A percentile compares a stretch with the other conserved stretches of the same genome.
These are phyloP conservation scores for Leccinum fibrillosum DNA, from an alignment of 768 basidiomycete species.

Conservation along the genomic window DNA sequence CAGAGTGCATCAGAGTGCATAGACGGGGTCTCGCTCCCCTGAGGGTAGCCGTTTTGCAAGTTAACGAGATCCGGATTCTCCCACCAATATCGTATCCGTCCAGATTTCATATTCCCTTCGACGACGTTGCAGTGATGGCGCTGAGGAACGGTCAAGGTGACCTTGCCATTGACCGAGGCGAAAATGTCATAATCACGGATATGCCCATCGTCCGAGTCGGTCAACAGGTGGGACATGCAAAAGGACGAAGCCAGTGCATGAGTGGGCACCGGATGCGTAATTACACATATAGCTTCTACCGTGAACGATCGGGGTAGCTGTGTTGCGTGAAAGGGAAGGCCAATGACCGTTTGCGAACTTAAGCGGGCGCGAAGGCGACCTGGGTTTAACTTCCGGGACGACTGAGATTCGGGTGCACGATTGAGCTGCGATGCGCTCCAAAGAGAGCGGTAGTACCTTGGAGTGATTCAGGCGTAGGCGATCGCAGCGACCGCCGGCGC, in stretches of 20 bases:
- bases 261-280: slow-evolving; percentile 85
- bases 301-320: slow-evolving; percentile 62
- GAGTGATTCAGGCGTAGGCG: slow-evolving; percentile 31
- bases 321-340: slow-evolving; percentile 29
- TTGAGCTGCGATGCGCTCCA: slow-evolving; percentile 6
- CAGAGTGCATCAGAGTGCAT: slow-evolving; percentile 94
- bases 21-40: slow-evolving; percentile 52
- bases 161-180: slow-evolving; percentile 81
- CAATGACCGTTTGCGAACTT: slow-evolving; percentile 47
- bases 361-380: slow-evolving; percentile 52
- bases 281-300: slow-evolving; percentile 87
- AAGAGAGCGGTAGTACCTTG: slow-evolving; percentile 27
- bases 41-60: slow-evolving; percentile 24
- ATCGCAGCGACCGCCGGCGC: slow-evolving; percentile 24
- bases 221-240: slow-evolving; percentile 88
- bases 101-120: slow-evolving; percentile 88
- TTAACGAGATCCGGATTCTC: slow-evolving; percentile 50
- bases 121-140: slow-evolving; percentile 87
- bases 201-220: slow-evolving; percentile 92
- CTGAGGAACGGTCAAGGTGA: slow-evolving; percentile 83
- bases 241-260: slow-evolving; percentile 83
- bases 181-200: slow-evolving; percentile 93
- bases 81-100: slow-evolving; percentile 89
- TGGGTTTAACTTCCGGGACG: slow-evolving; percentile 28
- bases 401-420: slow-evolving; percentile 19